Conservation (phyloP, 495 filamentous ascomycete species). For the Trichoderma asperelloides region DNA sequence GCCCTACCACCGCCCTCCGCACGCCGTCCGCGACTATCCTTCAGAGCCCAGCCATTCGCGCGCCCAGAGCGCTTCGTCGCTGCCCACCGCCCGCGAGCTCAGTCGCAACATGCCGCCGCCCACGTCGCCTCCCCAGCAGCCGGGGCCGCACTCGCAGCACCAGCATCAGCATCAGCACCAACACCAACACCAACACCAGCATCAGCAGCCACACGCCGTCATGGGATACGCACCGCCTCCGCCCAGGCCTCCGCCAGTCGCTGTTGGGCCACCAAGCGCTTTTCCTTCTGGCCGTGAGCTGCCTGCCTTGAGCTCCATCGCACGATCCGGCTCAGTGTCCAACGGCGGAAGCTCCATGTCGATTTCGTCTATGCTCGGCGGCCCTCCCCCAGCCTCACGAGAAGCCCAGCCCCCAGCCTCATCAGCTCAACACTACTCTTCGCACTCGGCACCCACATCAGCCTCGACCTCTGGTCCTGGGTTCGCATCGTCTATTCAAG, state of each 20-base stretch:
- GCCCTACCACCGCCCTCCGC: slow-evolving; percentile 37
- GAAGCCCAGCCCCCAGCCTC: slow-evolving; percentile 42
- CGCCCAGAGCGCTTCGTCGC: slow-evolving; percentile 44
- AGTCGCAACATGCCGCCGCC: slow-evolving; percentile 46
- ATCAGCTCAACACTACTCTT: slow-evolving; percentile 45
- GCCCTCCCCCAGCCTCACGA: slow-evolving; percentile 48
- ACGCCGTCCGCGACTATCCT: slow-evolving; percentile 29
- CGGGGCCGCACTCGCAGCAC: slow-evolving; percentile 22
- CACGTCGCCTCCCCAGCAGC: slow-evolving; percentile 38
- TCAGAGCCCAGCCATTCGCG: slow-evolving; percentile 33
- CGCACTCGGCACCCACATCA: slow-evolving; percentile 39
- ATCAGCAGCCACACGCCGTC: slow-evolving; percentile 31
- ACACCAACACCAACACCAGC: slow-evolving; percentile 28
- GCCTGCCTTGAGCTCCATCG: slow-evolving; percentile 40
- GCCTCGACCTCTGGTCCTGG: slow-evolving; percentile 32
- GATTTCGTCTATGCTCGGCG: slow-evolving; percentile 85
- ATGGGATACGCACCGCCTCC: slow-evolving; percentile 37
- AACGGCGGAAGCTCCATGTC: slow-evolving; percentile 73
- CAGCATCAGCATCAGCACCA: slow-evolving; percentile 30
- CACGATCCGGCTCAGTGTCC: slow-evolving; percentile 26
- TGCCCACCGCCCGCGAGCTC: slow-evolving; percentile 33
- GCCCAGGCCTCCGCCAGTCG: slow-evolving; percentile 41
- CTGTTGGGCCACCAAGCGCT: slow-evolving; percentile 41
- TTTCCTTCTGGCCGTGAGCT: slow-evolving; percentile 47
- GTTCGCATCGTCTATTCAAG: slow-evolving; percentile 38